Evolutionary conservation across 202 grass and related monocot species (phyloP).

Genomic region (Elaeis oleifera): DNA sequence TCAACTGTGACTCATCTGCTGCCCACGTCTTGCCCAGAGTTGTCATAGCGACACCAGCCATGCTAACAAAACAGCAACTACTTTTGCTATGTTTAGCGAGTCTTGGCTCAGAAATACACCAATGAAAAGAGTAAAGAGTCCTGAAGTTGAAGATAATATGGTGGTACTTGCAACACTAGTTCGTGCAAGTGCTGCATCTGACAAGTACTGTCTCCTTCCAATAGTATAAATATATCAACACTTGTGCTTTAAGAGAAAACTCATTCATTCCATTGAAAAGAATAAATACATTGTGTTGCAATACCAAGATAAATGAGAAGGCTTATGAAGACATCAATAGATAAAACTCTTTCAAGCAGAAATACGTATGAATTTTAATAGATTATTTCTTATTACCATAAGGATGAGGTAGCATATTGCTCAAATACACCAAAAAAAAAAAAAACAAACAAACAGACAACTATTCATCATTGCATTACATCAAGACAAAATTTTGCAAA

Average conservation of each 20-base stretch:
- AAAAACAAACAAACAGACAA: too few species aligned
- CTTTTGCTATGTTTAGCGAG: slow-evolving; percentile 70
- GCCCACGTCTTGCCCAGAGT: slow-evolving; percentile 93
- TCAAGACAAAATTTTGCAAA: too few species aligned
- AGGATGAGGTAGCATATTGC: too few species aligned
- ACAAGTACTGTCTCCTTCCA: slow-evolving; percentile 77
- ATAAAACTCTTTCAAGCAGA: too few species aligned
- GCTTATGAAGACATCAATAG: too few species aligned
- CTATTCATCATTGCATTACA: too few species aligned
- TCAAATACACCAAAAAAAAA: too few species aligned
- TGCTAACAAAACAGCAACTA: slow-evolving; percentile 79
- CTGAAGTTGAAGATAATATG: slow-evolving; percentile 87
- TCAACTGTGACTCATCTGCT: slow-evolving; percentile 64
- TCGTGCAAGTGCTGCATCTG: slow-evolving; percentile 95
- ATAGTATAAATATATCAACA: slow-evolving; percentile 24
- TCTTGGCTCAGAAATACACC: slow-evolving; percentile 82
- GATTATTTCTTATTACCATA: too few species aligned
- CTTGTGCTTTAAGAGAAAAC: background rate
- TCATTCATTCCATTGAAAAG: too few species aligned
- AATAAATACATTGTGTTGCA: too few species aligned
- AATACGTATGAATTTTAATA: too few species aligned
- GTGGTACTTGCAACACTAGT: slow-evolving; percentile 99
- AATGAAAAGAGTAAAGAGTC: slow-evolving; percentile 87
- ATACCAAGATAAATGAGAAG: too few species aligned
- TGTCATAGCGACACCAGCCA: slow-evolving; percentile 89